These are phyloP conservation scores for Elsinoe batatas DNA, from an alignment of 2,329 filamentous ascomycete genomes.

Conservation along the genomic window DNA sequence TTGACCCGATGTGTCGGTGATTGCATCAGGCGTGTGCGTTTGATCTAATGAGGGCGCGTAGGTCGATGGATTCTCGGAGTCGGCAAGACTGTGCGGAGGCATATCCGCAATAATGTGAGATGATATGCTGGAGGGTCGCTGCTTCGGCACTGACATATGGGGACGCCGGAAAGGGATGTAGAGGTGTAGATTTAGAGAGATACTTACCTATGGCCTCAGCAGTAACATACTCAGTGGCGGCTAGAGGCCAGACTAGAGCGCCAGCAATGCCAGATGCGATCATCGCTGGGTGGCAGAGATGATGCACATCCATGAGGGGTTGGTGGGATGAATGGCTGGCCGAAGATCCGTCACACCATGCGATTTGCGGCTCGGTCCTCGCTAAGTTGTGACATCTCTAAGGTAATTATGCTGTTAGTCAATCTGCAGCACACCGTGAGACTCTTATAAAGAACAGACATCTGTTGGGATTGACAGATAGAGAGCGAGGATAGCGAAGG, in stretches of 20 bases:
- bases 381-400: neutral
- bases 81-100: neutral
- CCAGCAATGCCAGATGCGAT: neutral
- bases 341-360: conserved; percentile 1
- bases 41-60: neutral
- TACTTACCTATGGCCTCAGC: neutral
- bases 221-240: neutral
- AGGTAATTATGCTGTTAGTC: neutral
- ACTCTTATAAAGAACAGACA: too few species aligned
- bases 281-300: conserved; percentile 1
- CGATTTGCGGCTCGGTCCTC: neutral
- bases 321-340: conserved; percentile 3
- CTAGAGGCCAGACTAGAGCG: neutral
- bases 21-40: neutral
- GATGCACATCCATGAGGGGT: conserved; percentile 7
- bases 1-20: neutral
- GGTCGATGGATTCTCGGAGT: neutral
- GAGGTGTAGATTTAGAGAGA: neutral
- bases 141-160: neutral
- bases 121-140: neutral
- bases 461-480: too few species aligned
- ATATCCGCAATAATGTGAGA: neutral
- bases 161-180: neutral
- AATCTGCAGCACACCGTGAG: too few species aligned
- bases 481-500: neutral